A percentile compares a stretch with the other conserved stretches of the same genome.
These are phyloP conservation scores for Pythium aphanidermatum DNA, from an alignment of 352 stramenopile species.

Conservation along the genomic window DNA sequence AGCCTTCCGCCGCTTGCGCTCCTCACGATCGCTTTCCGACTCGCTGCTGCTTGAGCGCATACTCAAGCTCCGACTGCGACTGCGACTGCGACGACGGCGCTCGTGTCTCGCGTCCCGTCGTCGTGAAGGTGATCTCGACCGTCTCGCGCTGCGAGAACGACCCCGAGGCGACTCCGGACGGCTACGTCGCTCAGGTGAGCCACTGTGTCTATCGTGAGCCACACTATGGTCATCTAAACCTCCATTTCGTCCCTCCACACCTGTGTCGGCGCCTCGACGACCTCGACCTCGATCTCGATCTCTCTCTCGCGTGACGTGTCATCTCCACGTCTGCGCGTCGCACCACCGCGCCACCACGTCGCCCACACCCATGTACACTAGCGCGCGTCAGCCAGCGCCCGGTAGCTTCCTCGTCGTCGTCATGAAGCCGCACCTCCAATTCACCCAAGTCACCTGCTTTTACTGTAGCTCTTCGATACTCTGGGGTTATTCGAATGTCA, in stretches of 20 bases:
- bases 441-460: no score
- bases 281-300: conserved; percentile 9
- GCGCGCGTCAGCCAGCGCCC: conserved; percentile 6
- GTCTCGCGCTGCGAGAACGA: no score
- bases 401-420: neutral
- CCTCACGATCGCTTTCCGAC: conserved; percentile 18
- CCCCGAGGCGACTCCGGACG: no score
- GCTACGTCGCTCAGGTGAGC: no score
- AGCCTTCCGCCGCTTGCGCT: conserved; percentile 15
- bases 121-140: no score
- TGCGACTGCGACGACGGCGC: neutral
- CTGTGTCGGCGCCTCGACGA: neutral
- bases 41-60: conserved; percentile 15
- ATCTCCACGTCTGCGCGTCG: neutral
- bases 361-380: conserved; percentile 3
- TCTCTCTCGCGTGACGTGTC: conserved; percentile 2
- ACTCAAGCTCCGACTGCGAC: conserved; percentile 1
- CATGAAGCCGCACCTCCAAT: no score
- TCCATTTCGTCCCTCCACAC: no score
- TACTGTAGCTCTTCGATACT: no score
- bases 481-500: no score
- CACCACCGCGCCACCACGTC: neutral
- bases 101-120: no score
- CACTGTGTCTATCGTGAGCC: no score
- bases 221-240: no score